A percentile compares a stretch with the other conserved stretches of the same genome.
These are phyloP conservation scores for Neonectria punicea DNA, from an alignment of 2,329 filamentous ascomycete genomes.

Conservation along the genomic window DNA sequence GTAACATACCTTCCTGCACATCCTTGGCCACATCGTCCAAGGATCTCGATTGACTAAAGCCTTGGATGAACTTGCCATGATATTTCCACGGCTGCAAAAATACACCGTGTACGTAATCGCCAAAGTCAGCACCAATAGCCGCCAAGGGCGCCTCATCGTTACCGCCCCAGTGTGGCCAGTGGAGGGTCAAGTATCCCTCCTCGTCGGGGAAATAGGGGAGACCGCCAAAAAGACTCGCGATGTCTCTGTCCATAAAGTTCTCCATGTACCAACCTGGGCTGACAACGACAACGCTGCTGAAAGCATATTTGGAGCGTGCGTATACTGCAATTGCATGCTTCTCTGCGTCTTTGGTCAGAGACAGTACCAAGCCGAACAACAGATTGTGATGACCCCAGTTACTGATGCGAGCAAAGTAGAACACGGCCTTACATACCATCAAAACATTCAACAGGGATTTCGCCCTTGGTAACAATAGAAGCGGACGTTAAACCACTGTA, in stretches of 20 bases:
- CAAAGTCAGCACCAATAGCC: constrained; percentile 7
- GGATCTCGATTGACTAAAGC: neutral
- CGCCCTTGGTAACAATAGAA: neutral
- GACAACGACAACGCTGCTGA: neutral
- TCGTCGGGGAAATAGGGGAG: neutral
- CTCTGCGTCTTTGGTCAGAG: neutral
- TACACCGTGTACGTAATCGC: neutral
- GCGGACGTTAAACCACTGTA: constrained; percentile 8
- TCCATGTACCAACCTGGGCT: constrained; percentile 8
- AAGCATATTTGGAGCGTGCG: neutral
- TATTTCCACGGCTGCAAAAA: neutral
- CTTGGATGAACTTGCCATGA: neutral
- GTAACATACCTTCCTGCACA: neutral
- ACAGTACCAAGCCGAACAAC: too few species aligned
- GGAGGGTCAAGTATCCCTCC: neutral
- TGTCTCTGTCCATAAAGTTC: constrained; percentile 1
- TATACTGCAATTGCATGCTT: neutral
- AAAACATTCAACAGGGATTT: constrained; percentile 2
- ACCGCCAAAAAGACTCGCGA: neutral
- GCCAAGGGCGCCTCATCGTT: neutral
- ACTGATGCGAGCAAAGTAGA: too few species aligned
- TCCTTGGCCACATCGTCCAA: neutral
- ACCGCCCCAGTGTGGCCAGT: neutral
- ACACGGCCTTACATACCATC: neutral
- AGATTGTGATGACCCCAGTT: too few species aligned